Conservation (phyloP, 345 rosid genomes). For the Lumnitzera racemosa region DNA sequence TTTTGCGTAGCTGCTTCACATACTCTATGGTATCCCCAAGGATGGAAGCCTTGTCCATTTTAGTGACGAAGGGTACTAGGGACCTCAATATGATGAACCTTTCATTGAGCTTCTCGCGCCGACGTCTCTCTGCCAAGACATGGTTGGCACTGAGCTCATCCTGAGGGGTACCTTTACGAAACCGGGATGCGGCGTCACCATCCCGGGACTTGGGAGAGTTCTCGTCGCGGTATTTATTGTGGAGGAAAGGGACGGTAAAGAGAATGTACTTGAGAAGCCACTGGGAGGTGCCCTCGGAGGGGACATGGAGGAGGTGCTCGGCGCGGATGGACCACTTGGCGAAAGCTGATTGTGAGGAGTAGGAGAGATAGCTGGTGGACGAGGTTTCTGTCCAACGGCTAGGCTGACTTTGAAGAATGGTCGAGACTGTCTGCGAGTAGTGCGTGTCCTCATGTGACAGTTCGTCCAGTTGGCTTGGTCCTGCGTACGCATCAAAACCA, state of each 20-base stretch:
- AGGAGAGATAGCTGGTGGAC: conserved; percentile 19
- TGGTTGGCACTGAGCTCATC: conserved; percentile 87
- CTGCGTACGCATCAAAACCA: conserved; percentile 10
- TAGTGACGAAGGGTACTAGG: conserved; percentile 87
- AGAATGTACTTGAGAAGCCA: conserved; percentile 79
- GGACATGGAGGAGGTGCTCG: conserved; percentile 23
- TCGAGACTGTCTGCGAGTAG: conserved; percentile 86
- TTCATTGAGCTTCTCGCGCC: conserved; percentile 92
- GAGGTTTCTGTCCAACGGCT: conserved; percentile 42
- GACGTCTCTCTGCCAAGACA: conserved; percentile 86
- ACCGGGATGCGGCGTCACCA: conserved; percentile 16
- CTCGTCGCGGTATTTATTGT: conserved; percentile 42
- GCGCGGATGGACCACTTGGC: conserved; percentile 49
- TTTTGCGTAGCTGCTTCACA: conserved; percentile 74
- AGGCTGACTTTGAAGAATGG: conserved; percentile 60
- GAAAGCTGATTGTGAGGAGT: conserved; percentile 63
- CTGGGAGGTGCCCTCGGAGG: conserved; percentile 48
- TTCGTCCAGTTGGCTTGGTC: conserved; percentile 34
- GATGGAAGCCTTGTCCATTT: conserved; percentile 98
- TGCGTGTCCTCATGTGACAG: conserved; percentile 56
- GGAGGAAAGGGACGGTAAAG: conserved; percentile 70
- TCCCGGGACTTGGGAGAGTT: conserved; percentile 52
- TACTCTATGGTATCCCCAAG: conserved; percentile 94
- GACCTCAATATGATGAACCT: conserved; percentile 72
- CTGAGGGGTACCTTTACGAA: conserved; percentile 38